Base-by-base conservation (phyloP, 768 basidiomycete species). In the Leucocoprinus sp. region DNA sequence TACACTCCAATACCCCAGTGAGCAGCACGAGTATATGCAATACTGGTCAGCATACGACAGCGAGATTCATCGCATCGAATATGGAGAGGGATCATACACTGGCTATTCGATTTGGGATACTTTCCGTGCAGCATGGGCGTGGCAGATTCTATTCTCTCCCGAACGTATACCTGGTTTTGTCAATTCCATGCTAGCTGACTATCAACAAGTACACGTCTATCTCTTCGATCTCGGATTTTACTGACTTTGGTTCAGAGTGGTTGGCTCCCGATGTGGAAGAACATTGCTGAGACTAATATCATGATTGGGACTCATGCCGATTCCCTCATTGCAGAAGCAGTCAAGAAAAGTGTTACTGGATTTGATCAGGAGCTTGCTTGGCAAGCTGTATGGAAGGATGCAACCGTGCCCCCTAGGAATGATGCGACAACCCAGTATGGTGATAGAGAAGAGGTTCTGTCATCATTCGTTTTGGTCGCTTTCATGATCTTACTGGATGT, bases 251-350 rank as follows among this genome's bases (percentile, higher is more conserved):
- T 17, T 2, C 28, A 73, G 78, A 76, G 84, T 12, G 88, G 88
- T 2, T 87, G 87, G 84, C 63, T 91, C 28, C 88, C 88, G 0
- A 89, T 90, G 86, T 91, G 88, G 88, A 90, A 89, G 64, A 90
- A 90, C 50, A 73, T 90, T 11, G 76, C 84, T 67, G 84, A 91
- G 56, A 89, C 87, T 1, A 91, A 87, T 53, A 88, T 89, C 53
- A 91, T 91, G 87, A 80, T 78, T 12, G 82, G 71, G 8, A 89
- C 85, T 0, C 85, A 92, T 52, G 84, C 84, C 5, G 84, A 87
- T 54, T 87, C 84, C 1, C 73, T 85, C 26, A 68, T 88, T 19
- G 80, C 85, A 0, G 82, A 85, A 57, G 84, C 82, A 0, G 76
- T 78, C 8, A 52, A 78, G 21, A 86, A 86, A 62, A 80, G 80